Percentiles rank a stretch among this genome's conserved stretches.
Evolutionary conservation across 192 early-diverging fungal species (phyloP).

Genomic region (Backusella psychrophila): DNA sequence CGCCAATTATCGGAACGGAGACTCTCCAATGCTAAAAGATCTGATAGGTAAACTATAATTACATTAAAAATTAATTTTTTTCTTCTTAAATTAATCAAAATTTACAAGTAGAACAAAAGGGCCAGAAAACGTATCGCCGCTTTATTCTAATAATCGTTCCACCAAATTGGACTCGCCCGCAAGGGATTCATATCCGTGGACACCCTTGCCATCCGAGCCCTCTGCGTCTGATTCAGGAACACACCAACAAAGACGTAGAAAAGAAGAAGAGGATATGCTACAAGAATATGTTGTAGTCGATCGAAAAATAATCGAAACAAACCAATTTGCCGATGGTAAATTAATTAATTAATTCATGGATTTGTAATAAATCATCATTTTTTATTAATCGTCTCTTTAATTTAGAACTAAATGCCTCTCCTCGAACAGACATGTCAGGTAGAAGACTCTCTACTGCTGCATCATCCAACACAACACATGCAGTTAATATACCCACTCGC

Average conservation of each 20-base stretch:
- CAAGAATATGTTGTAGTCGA: constrained; percentile 79
- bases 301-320: constrained; percentile 68
- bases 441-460: neutral
- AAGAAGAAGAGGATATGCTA: constrained; percentile 51
- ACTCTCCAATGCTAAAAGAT: neutral
- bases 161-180: neutral
- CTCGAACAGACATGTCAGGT: neutral
- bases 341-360: neutral
- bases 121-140: neutral
- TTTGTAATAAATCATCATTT: neutral
- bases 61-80: too few relatives aligned
- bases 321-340: constrained; percentile 72
- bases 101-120: neutral
- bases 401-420: constrained; percentile 31
- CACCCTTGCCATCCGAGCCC: neutral
- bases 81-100: neutral
- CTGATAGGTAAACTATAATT: neutral
- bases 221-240: neutral
- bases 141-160: neutral
- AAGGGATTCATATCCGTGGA: neutral
- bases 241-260: neutral
- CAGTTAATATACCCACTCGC: constrained; percentile 12
- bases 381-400: neutral
- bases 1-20: neutral
- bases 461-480: neutral